Percentiles rank a stretch among this genome's conserved stretches.
Conservation (phyloP, 2,329 filamentous ascomycete genomes). For the Calonectria leucothoes region DNA sequence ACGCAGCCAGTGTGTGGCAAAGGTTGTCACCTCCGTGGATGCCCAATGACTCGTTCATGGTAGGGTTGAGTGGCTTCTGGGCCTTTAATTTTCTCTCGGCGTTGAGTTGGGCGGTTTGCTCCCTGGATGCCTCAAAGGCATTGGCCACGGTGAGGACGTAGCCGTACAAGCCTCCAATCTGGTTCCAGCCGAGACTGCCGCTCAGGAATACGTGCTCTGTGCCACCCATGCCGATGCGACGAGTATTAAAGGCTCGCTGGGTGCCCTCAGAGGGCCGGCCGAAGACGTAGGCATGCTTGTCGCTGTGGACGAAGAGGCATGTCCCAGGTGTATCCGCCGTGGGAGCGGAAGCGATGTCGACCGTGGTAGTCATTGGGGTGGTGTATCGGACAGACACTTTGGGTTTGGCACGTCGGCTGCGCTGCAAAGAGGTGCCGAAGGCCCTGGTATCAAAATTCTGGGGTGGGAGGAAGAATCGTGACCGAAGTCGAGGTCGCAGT, state of each 20-base stretch:
- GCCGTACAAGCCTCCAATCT: slow-evolving; percentile 84
- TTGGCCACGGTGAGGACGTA: slow-evolving; percentile 88
- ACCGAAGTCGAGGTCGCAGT: neutral
- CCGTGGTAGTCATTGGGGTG: slow-evolving; percentile 74
- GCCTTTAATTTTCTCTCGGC: slow-evolving; percentile 54
- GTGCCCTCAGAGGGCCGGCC: slow-evolving; percentile 86
- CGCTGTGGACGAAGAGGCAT: slow-evolving; percentile 81
- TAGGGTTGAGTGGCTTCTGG: slow-evolving; percentile 39
- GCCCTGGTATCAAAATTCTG: neutral
- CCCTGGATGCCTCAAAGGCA: slow-evolving; percentile 60
- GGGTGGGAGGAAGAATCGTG: neutral
- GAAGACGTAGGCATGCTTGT: slow-evolving; percentile 85
- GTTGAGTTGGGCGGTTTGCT: slow-evolving; percentile 54
- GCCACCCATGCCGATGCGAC: slow-evolving; percentile 72
- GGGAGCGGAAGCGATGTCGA: slow-evolving; percentile 83
- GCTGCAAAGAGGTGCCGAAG: neutral
- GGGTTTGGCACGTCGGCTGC: neutral
- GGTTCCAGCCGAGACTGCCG: slow-evolving; percentile 80
- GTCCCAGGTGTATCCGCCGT: slow-evolving; percentile 90
- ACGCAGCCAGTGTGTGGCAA: slow-evolving; percentile 82
- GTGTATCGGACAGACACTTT: neutral
- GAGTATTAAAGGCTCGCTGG: slow-evolving; percentile 80
- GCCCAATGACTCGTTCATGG: slow-evolving; percentile 57
- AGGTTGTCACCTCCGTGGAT: slow-evolving; percentile 87
- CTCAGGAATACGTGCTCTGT: slow-evolving; percentile 85